phyloP scores from a whole-genome alignment of 2,329 filamentous ascomycete genomes.

The Penicillium hordei region DNA sequence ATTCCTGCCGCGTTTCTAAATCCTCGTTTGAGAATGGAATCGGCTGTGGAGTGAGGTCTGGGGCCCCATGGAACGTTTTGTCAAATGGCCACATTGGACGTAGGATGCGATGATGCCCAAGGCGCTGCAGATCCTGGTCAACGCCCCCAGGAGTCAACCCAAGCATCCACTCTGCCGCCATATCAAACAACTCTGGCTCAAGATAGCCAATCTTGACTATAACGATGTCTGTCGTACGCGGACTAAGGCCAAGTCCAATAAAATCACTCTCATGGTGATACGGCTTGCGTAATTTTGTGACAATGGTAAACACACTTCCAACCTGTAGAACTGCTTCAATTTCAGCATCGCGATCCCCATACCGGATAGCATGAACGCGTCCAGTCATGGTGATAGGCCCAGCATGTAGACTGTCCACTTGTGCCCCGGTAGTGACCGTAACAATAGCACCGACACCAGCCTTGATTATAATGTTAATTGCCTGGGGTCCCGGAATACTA shows the following conservation, averaged over 20 bases:
- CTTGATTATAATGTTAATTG: constrained; percentile 43
- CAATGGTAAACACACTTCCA: constrained; percentile 52
- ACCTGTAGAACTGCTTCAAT: constrained; percentile 53
- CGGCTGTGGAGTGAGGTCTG: constrained; percentile 39
- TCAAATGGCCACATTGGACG: constrained; percentile 55
- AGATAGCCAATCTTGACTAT: constrained; percentile 59
- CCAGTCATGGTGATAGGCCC: constrained; percentile 55
- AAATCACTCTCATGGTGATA: constrained; percentile 57
- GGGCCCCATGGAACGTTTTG: constrained; percentile 32
- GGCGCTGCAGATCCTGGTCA: constrained; percentile 52
- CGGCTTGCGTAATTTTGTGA: constrained; percentile 55
- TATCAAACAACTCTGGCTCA: constrained; percentile 55
- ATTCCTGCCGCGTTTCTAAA: too few relatives aligned
- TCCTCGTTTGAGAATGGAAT: constrained; percentile 35
- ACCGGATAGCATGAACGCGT: constrained; percentile 51
- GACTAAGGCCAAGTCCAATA: constrained; percentile 48
- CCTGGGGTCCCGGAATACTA: constrained; percentile 51
- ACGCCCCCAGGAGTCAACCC: constrained; percentile 56
- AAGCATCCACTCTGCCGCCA: constrained; percentile 57
- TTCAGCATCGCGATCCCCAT: constrained; percentile 51
- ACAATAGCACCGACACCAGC: constrained; percentile 51
- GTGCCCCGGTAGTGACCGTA: constrained; percentile 54
- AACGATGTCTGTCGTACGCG: constrained; percentile 51
- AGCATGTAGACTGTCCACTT: constrained; percentile 51
- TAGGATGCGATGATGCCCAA: constrained; percentile 51